Base-by-base conservation (phyloP, 1,284 basidiomycete species). In the Xerocomus amazonicus region DNA sequence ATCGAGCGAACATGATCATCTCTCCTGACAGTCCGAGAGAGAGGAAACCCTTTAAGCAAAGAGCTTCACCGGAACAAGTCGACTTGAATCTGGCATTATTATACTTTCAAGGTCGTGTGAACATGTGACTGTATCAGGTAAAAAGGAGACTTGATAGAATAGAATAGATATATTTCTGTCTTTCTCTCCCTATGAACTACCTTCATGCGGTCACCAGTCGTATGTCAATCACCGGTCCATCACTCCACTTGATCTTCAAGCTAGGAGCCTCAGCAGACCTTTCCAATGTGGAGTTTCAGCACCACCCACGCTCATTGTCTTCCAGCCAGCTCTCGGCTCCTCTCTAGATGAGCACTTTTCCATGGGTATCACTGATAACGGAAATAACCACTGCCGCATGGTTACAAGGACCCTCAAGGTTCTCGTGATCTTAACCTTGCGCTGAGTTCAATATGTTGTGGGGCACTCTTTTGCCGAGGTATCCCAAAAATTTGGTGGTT, bases 71-170 rank as follows among this genome's bases (percentile, higher is more conserved):
- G 37, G 44, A 40, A 10, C 13, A 43, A 48, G 36, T n/a, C n/a
- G 35, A 19, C 26, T 34, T 8, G 27, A 23, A 23, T 23, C 8
- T 19, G 7, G 43, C 38, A 7, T 42, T 34, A 5, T 65, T 61
- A 65, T 59, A 63, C 50, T 43, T 32, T 37, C 0, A 6, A 10
- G 14, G 42, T 19, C 62, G 59, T 61, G 59, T 16, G 59, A 61
- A 65, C 19, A 9, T 35, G 16, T 19, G 5, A 9, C 54, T 34
- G 19, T 33, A 58, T 55, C 31, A 16, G 57, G 54, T 17, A 48
- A 2, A n/a, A n/a, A n/a, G n/a, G n/a, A n/a, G n/a, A n/a, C n/a
- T n/a, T n/a, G n/a, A n/a, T n/a, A n/a, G n/a, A n/a, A n/a, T n/a
- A n/a, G n/a, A n/a, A n/a, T n/a, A n/a, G n/a, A n/a, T n/a, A n/a